These are phyloP conservation scores for Pinus albicaulis DNA, from an alignment of 75 land plant species.

Conservation along the genomic window DNA sequence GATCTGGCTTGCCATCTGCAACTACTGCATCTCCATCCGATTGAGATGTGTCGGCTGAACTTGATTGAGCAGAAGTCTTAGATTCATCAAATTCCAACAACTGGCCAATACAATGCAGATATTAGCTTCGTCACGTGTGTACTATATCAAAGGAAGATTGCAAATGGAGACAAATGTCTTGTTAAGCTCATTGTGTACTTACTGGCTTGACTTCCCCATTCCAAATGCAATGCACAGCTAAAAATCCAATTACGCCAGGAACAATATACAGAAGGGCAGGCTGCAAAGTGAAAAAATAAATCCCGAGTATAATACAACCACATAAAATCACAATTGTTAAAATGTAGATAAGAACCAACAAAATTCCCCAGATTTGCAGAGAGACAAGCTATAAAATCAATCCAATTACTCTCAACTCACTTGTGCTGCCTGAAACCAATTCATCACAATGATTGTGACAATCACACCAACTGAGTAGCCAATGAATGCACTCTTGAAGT, in stretches of 20 bases:
- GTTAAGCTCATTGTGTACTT: conserved; percentile 2
- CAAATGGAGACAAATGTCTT: neutral
- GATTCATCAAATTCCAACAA: conserved; percentile 79
- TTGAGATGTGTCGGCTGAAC: conserved; percentile 3
- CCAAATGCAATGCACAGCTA: conserved; percentile 76
- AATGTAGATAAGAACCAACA: neutral
- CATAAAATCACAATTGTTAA: neutral
- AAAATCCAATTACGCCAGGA: conserved; percentile 89
- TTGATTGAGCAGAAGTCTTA: conserved; percentile 19
- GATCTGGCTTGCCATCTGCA: conserved; percentile 3
- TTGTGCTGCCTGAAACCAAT: conserved; percentile 99
- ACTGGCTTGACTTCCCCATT: conserved; percentile 94
- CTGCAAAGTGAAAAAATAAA: conserved; percentile 35
- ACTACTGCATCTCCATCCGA: neutral
- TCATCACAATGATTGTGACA: conserved; percentile 92
- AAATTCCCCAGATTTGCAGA: neutral
- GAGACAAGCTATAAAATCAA: conserved; percentile 31
- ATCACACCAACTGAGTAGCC: conserved; percentile 80
- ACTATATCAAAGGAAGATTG: neutral
- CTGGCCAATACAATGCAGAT: conserved; percentile 30
- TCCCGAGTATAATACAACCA: neutral
- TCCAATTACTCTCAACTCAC: conserved; percentile 25
- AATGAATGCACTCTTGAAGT: conserved; percentile 92
- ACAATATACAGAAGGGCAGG: conserved; percentile 99
- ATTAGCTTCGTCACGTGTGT: neutral